Evolutionary conservation across 2,329 filamentous ascomycete species (phyloP).

Genomic region (Ceratocystis cubensis): DNA sequence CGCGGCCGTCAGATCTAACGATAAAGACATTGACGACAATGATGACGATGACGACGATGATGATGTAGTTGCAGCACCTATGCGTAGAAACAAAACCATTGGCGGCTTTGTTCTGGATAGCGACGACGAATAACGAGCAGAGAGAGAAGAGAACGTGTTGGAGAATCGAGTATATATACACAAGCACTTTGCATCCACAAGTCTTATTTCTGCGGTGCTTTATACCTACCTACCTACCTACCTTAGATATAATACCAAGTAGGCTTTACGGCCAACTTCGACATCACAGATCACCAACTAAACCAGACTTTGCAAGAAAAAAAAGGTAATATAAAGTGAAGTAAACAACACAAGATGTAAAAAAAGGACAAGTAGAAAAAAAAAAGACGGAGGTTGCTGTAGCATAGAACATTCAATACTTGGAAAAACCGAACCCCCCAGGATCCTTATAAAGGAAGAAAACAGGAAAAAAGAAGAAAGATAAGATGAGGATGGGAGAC

Average conservation of each 20-base stretch:
- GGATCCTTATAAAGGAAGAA: neutral
- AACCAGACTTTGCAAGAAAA: too few relatives aligned
- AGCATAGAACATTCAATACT: neutral
- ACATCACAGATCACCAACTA: too few relatives aligned
- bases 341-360: neutral
- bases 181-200: neutral
- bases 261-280: too few relatives aligned
- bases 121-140: constrained; percentile 11
- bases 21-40: neutral
- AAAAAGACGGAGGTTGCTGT: neutral
- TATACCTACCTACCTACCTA: too few relatives aligned
- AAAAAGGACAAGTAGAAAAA: neutral
- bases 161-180: neutral
- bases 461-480: neutral
- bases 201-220: neutral
- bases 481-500: neutral
- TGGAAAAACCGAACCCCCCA: neutral
- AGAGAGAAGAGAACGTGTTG: neutral
- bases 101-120: constrained; percentile 17
- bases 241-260: too few relatives aligned
- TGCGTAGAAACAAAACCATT: constrained; percentile 11
- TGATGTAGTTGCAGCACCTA: neutral
- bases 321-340: neutral
- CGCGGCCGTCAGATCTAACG: too few relatives aligned
- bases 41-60: constrained; percentile 15